These are phyloP conservation scores for Geoglossum cookeanum DNA, from an alignment of 2,329 filamentous ascomycete genomes.

Conservation along the genomic window DNA sequence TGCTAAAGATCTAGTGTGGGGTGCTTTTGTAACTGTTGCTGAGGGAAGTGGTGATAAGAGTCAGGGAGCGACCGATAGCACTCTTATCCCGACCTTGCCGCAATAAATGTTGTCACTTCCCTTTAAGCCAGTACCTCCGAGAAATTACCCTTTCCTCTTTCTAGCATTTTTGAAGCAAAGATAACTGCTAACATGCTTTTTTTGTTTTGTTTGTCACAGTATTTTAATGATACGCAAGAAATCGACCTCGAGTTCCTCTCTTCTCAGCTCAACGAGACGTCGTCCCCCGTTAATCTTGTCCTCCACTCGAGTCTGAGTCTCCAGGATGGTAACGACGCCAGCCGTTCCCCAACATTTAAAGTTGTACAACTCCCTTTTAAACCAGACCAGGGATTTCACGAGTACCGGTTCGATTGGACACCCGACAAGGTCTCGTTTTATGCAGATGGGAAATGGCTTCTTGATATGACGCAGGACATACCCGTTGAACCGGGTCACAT, in stretches of 20 bases:
- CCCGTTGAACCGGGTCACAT: conserved; percentile 45
- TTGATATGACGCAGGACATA: conserved; percentile 35
- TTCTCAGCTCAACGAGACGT: conserved; percentile 36
- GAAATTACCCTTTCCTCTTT: too few relatives aligned
- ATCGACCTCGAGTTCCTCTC: conserved; percentile 70
- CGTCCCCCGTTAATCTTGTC: conserved; percentile 52
- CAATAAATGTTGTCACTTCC: too few relatives aligned
- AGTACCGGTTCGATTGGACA: conserved; percentile 63
- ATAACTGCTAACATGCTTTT: background rate
- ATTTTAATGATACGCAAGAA: conserved; percentile 60
- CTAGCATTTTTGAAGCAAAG: background rate
- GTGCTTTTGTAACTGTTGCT: too few relatives aligned
- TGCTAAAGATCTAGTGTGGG: too few relatives aligned
- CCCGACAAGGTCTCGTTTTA: conserved; percentile 46
- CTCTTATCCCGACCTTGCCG: too few relatives aligned
- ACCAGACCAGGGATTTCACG: conserved; percentile 46
- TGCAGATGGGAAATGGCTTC: conserved; percentile 40
- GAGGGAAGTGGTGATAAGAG: too few relatives aligned
- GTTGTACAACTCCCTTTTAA: conserved; percentile 43
- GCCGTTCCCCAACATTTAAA: conserved; percentile 37
- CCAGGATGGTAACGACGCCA: conserved; percentile 41
- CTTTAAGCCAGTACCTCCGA: too few relatives aligned
- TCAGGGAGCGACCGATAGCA: too few relatives aligned
- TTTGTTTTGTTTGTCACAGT: conserved; percentile 26
- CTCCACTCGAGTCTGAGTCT: conserved; percentile 46